Base-by-base conservation (phyloP, 495 filamentous ascomycete genomes). In the Melanomma pulvis-pyrius region DNA sequence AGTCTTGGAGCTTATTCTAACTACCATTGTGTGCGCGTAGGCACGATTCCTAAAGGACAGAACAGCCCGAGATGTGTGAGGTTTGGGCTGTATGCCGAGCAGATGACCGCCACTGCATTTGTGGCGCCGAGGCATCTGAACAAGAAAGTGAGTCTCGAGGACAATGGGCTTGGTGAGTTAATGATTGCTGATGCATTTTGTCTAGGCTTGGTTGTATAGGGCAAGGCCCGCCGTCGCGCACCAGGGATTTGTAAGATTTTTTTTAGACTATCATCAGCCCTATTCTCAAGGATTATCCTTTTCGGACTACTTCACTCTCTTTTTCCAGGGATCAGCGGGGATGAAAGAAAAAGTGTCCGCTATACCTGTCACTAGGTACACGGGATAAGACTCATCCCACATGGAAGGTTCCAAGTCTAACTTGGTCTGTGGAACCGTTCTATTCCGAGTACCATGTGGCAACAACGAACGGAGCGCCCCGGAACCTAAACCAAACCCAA, bases 171-270 rank as follows among this genome's bases (percentile, higher is more conserved):
- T 36, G 6, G 13, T 6, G 6, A 6, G 13, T 13, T 13, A 6
- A 36, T 36, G 6, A 17, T 44, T 44, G 17, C 39, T 44, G 39
- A 44, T 34, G 30, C 4, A 12, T 6, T 44, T 6, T 44, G 8
- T 2, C 9, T 44, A 44, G 67, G 77, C 79, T 8, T 82, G 63
- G 63, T 71, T 82, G 11, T 82, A 82, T 53, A 76, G 80, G 28
- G 79, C 73, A 36, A 77, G 81, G 19, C 81, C 81, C 6, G 81
- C 81, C 12, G 81, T 82, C 22, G 81, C 80, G 17, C 81, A 82
- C 68, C 78, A 82, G 57, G 80, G 81, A 70, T 82, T 82, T 65
- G 79, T 81, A 57, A 71, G 59, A 21, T 1, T 17, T 4, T 34
- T 49, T 51, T 55, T 22, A 28, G 39, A 44, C 61, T 47, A 46